Evolutionary conservation across 2,329 filamentous ascomycete species (phyloP), one percentile per base, ranked within the genome.

Genomic region (Alternaria triticimaculans): DNA sequence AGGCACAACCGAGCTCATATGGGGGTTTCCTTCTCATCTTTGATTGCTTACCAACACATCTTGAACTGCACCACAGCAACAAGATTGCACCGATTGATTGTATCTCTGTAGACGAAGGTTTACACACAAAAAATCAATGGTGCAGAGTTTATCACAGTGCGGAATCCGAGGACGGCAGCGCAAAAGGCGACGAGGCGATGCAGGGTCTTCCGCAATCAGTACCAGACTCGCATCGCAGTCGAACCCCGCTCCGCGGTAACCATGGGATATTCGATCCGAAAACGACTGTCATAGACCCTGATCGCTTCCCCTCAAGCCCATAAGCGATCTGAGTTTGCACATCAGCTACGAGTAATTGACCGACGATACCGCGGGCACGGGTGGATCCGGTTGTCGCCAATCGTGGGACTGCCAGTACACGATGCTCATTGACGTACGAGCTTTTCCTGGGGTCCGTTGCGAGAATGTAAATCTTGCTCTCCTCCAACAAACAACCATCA

Each of bases 181-280:
- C 23, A 50, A 60, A 33, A 49, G 49, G 33, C 44, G 48, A 57
- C 26, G 26, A 60, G 43, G 33, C 15, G 55, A 45, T 37, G 58
- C 58, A 49, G 53, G 58, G 53, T 53, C 49, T 25, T 60, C 28
- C 37, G 28, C 28, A 23, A 21, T 41, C 49, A 37, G 57, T 55
- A 55, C 57, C 49, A 44, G 26, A 25, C 28, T 49, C 11, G 18
- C 15, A 60, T 30, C 28, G 26, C 14, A 33, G 8, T 50, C 11
- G 23, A 56, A 60, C 58, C 58, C 58, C 58, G 44, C 58, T 60
- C 46, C 15, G 33, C 44, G 21, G 15, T 26, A 30, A 37, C 41
- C 20, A 60, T 37, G 44, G 33, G 46, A 25, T 28, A 14, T 54
- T 45, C 50, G 43, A 49, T 30, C 20, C 18, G 10, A 15, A 23